phyloP scores from a whole-genome alignment of 371 early-diverging fungal species.

The Mortierella sp. region DNA sequence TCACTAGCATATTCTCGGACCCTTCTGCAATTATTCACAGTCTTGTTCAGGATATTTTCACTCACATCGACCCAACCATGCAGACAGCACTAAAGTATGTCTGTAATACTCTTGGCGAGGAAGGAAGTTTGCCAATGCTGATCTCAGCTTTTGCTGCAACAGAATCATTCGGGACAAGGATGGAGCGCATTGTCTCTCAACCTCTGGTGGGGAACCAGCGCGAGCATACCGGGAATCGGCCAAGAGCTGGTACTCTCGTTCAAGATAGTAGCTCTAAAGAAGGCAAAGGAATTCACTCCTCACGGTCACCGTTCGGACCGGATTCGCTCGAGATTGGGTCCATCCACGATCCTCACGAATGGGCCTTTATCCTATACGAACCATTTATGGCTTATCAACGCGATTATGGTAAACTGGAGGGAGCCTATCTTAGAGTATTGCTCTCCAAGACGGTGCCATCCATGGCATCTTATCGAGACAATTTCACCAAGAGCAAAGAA shows the following conservation, averaged over 20 bases:
- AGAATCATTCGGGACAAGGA: slow-evolving; percentile 65
- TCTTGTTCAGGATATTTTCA: slow-evolving; percentile 67
- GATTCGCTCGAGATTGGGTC: slow-evolving; percentile 29
- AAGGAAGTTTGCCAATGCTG: slow-evolving; percentile 58
- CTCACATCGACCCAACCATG: slow-evolving; percentile 70
- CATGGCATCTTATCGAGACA: slow-evolving; percentile 32
- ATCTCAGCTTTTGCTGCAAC: slow-evolving; percentile 63
- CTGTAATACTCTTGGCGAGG: slow-evolving; percentile 53
- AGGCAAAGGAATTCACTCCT: slow-evolving; percentile 25
- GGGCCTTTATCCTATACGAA: slow-evolving; percentile 70
- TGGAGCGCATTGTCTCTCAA: slow-evolving; percentile 66
- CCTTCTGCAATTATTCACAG: slow-evolving; percentile 63
- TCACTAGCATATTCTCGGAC: slow-evolving; percentile 70
- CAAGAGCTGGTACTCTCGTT: slow-evolving; percentile 40
- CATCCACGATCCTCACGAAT: slow-evolving; percentile 58
- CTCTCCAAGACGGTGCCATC: slow-evolving; percentile 50
- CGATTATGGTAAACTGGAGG: slow-evolving; percentile 69
- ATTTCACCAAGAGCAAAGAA: slow-evolving; percentile 16
- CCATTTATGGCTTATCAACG: slow-evolving; percentile 74
- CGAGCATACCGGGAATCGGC: slow-evolving; percentile 30
- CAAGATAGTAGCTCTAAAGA: slow-evolving; percentile 26
- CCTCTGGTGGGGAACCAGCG: slow-evolving; percentile 57
- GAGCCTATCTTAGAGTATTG: slow-evolving; percentile 55
- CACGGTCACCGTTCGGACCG: slow-evolving; percentile 12
- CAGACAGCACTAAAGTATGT: slow-evolving; percentile 49